Percentiles rank a stretch among this genome's conserved stretches.
phyloP scores from a whole-genome alignment of 1,284 basidiomycete species.

The Omphalotus olearius region DNA sequence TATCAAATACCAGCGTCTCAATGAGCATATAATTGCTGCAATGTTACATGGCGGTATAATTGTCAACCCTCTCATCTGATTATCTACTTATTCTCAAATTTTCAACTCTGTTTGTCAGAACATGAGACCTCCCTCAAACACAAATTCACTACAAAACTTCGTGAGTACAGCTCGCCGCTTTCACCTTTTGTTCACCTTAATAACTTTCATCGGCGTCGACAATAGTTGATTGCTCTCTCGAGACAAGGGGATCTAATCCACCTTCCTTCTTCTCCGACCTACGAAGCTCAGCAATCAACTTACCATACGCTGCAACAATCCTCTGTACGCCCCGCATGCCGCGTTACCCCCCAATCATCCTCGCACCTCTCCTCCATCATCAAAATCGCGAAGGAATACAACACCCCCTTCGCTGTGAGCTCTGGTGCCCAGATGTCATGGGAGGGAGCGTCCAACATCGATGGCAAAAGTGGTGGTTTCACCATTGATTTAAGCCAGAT shows the following conservation, averaged over 20 bases:
- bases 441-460: slow-evolving; percentile 12
- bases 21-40: too few species aligned
- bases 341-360: slow-evolving; percentile 12
- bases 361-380: slow-evolving; percentile 16
- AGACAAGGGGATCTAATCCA: slow-evolving; percentile 7
- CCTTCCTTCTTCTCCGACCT: slow-evolving; percentile 10
- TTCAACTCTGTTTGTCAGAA: too few species aligned
- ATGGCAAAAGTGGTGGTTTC: slow-evolving; percentile 10
- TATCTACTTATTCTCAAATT: too few species aligned
- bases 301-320: slow-evolving; percentile 15
- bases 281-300: slow-evolving; percentile 13
- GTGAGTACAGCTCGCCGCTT: too few species aligned
- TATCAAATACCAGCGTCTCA: too few species aligned
- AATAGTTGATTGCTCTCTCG: too few species aligned
- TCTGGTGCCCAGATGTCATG: slow-evolving; percentile 17
- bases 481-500: slow-evolving; percentile 28
- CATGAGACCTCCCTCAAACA: too few species aligned
- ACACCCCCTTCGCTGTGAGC: slow-evolving; percentile 17
- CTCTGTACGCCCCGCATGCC: slow-evolving; percentile 12
- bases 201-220: too few species aligned
- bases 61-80: too few species aligned
- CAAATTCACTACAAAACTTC: too few species aligned
- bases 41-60: too few species aligned
- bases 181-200: too few species aligned
- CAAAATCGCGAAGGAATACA: slow-evolving; percentile 4